A percentile compares a stretch with the other conserved stretches of the same genome.
phyloP scores from a whole-genome alignment of 2,329 filamentous ascomycete species.

The Colletotrichum horii region DNA sequence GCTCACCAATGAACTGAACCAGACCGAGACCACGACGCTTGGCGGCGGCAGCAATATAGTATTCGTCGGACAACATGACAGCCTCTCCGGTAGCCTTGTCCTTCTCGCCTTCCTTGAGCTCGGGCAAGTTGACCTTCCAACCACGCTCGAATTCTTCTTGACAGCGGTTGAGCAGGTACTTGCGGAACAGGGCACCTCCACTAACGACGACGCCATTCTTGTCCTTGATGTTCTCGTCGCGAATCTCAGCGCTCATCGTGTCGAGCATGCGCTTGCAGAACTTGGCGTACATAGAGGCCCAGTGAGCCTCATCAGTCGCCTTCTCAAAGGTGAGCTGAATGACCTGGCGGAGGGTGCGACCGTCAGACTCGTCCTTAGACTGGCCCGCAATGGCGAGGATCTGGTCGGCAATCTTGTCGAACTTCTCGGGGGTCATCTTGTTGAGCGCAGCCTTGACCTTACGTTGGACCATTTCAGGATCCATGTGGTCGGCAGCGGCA shows the following conservation, averaged over 20 bases:
- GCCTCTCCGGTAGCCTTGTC: constrained; percentile 64
- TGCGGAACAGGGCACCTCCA: constrained; percentile 94
- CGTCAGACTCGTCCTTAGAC: constrained; percentile 94
- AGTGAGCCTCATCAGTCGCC: constrained; percentile 97
- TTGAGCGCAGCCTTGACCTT: constrained; percentile 99
- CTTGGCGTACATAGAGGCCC: constrained; percentile 98
- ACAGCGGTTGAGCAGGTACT: constrained; percentile 97
- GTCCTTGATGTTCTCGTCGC: constrained; percentile 93
- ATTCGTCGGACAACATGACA: constrained; percentile 90
- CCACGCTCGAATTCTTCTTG: constrained; percentile 99
- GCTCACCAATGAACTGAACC: constrained; percentile 98
- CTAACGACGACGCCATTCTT: constrained; percentile 87
- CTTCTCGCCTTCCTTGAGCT: constrained; percentile 70
- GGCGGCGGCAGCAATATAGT: constrained; percentile 90
- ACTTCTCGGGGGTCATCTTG: constrained; percentile 99
- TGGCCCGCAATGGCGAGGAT: constrained; percentile 92
- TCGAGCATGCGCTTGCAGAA: constrained; percentile 98
- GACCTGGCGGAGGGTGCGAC: constrained; percentile 92
- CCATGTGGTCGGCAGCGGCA: constrained; percentile 63
- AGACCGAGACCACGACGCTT: constrained; percentile 97
- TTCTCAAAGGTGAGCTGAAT: constrained; percentile 99
- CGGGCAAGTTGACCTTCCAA: constrained; percentile 89
- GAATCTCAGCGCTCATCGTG: constrained; percentile 92
- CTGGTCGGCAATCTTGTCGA: constrained; percentile 92
- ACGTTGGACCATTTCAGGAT: constrained; percentile 92